Base-by-base conservation (phyloP, 768 basidiomycete genomes). In the Podaxis sp. region DNA sequence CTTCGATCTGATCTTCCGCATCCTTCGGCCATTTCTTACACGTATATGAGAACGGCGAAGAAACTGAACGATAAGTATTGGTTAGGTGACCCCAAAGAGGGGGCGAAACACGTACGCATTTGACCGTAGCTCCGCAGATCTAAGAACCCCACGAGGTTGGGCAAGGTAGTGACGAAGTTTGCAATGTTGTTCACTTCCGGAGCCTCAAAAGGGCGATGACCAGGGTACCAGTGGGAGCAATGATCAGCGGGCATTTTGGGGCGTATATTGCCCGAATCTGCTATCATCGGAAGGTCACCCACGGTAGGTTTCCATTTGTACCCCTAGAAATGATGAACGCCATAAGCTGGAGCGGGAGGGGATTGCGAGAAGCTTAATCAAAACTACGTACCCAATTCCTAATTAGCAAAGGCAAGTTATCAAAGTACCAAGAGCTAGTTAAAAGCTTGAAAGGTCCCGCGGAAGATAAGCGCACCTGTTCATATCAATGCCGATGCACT, bases 41-140 rank as follows among this genome's bases (percentile, higher is more conserved):
- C 0, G 85, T 83, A 68, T 86, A 87, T 0, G 91, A 89, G 65
- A 80, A 93, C 4, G 92, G 92, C 37, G 85, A 78, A n/a, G 90
- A 89, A 59, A 92, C 89, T 92, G 18, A 38, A n/a, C 23, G 4
- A 14, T 10, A 42, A 7, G n/a, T 25, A 47, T 35, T 32, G 48
- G 13, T 27, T 38, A 46, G 44, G 37, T 6, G 16, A 48, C 23
- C 38, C 18, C 9, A 16, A 9, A 14, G 36, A 3, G 1, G 28
- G 28, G 18, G 42, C 6, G 46, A 27, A 25, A 14, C 21, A 79
- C 89, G 60, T 66, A 92, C 90, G 69, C 81, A 92, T 88, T 69
- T 93, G 91, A 0, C 91, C 91, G 67, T 91, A 95, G 65, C 86
- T 89, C 63, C 93, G 78, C 54, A 93, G 69, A 72, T 93, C 91